A percentile compares a stretch with the other conserved stretches of the same genome.
Conservation (phyloP, 1,284 basidiomycete species). For the Ganoderma leucocontextum region DNA sequence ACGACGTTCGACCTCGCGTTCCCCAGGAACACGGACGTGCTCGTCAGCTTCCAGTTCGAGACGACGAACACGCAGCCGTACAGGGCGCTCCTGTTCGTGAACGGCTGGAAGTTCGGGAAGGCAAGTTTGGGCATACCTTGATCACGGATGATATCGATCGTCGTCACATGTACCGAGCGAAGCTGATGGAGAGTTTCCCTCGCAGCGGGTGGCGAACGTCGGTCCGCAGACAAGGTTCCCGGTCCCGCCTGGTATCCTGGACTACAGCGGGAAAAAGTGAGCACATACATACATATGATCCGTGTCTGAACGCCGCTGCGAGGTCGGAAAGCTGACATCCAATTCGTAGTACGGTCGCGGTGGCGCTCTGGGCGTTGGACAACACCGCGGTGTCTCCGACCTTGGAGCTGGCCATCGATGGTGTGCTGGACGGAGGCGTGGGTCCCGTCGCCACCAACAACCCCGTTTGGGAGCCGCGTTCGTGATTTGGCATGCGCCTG, state of each 20-base stretch:
- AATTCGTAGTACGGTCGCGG: constrained; percentile 67
- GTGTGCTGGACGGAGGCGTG: constrained; percentile 70
- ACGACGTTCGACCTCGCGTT: constrained; percentile 73
- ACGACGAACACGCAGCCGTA: constrained; percentile 61
- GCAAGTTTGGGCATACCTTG: constrained; percentile 45
- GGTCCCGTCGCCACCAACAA: constrained; percentile 65
- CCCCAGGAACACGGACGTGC: constrained; percentile 65
- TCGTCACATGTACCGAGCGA: not conserved
- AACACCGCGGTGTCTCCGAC: constrained; percentile 56
- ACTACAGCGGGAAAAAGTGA: constrained; percentile 77
- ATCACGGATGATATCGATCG: not conserved
- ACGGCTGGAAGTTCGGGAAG: constrained; percentile 92
- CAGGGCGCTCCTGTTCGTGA: constrained; percentile 77
- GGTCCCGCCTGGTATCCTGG: constrained; percentile 77
- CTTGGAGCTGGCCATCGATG: constrained; percentile 64
- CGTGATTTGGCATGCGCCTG: constrained; percentile 1
- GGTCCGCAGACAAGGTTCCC: constrained; percentile 81
- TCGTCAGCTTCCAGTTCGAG: constrained; percentile 75
- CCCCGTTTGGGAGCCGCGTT: constrained; percentile 54
- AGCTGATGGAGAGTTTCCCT: not conserved
- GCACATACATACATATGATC: too few species aligned
- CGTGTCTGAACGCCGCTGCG: not conserved
- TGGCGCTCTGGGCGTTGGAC: constrained; percentile 76
- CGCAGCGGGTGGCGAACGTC: constrained; percentile 45
- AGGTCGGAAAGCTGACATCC: constrained; percentile 8